Percentiles rank a stretch among this genome's conserved stretches.
These are phyloP conservation scores for Phoma sp. DNA, from an alignment of 2,329 filamentous ascomycete genomes.

Conservation along the genomic window DNA sequence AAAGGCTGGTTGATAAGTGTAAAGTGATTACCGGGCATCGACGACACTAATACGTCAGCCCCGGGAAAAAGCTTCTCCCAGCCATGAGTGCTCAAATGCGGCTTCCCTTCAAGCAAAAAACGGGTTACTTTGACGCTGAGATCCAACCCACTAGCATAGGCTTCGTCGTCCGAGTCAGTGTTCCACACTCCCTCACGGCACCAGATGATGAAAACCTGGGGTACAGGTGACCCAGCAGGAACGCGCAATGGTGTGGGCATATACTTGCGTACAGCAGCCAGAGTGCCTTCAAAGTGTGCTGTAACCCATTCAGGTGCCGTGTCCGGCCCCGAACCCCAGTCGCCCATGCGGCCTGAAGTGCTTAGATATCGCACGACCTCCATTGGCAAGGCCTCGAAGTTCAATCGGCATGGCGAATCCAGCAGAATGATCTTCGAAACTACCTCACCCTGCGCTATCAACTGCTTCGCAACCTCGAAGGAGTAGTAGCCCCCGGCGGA, in stretches of 20 bases:
- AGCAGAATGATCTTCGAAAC: constrained; percentile 35
- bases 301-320: not conserved
- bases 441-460: constrained; percentile 24
- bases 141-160: not conserved
- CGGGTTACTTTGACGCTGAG: not conserved
- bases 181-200: not conserved
- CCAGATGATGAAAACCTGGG: not conserved
- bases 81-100: not conserved
- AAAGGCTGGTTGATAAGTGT: not conserved
- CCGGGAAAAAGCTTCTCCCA: not conserved
- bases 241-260: not conserved
- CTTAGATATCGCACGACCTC: not conserved
- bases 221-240: not conserved
- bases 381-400: constrained; percentile 68
- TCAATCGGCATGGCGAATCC: constrained; percentile 34
- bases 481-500: constrained; percentile 49
- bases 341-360: not conserved
- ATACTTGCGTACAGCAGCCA: not conserved
- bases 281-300: not conserved
- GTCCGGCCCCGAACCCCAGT: not conserved
- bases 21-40: not conserved
- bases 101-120: not conserved
- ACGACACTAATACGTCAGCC: not conserved
- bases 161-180: not conserved
- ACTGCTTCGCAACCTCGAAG: constrained; percentile 38